These are phyloP conservation scores for Stropharia rugosoannulata DNA, from an alignment of 768 basidiomycete genomes.

Conservation along the genomic window DNA sequence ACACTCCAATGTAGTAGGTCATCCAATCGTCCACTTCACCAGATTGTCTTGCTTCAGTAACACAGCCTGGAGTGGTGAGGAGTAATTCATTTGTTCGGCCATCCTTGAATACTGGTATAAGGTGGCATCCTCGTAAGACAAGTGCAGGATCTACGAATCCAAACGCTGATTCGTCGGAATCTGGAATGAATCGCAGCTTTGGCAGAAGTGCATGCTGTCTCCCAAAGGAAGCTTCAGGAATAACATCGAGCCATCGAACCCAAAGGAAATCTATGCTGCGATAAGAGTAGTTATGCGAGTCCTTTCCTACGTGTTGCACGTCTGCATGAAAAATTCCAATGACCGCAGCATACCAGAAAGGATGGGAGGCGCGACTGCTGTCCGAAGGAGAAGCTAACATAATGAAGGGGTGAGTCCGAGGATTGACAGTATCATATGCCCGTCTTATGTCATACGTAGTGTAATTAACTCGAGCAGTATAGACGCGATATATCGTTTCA, in stretches of 20 bases:
- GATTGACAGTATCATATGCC: too few relatives aligned
- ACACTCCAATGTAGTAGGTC: too few relatives aligned
- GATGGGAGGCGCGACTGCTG: conserved; percentile 8
- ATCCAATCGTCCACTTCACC: too few relatives aligned
- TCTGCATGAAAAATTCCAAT: conserved; percentile 20
- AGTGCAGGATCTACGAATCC: conserved; percentile 33
- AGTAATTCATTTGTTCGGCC: conserved; percentile 14
- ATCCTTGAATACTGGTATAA: conserved; percentile 30
- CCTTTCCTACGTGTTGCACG: conserved; percentile 14
- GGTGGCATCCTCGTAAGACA: conserved; percentile 32
- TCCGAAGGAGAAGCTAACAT: too few relatives aligned
- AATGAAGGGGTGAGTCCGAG: too few relatives aligned
- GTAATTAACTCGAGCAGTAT: too few relatives aligned
- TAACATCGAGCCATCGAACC: conserved; percentile 30
- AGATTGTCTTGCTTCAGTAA: too few relatives aligned
- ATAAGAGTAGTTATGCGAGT: not conserved
- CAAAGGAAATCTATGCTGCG: conserved; percentile 33
- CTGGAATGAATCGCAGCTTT: conserved; percentile 32
- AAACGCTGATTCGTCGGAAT: conserved; percentile 23
- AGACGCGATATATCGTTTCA: too few relatives aligned
- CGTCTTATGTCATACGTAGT: too few relatives aligned
- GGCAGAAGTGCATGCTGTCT: conserved; percentile 28
- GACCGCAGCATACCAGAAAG: conserved; percentile 25
- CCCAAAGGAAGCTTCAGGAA: conserved; percentile 24
- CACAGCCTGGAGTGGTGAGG: too few relatives aligned